These are phyloP conservation scores for Withania somnifera DNA, from an alignment of 305 asterid species.

Conservation along the genomic window DNA sequence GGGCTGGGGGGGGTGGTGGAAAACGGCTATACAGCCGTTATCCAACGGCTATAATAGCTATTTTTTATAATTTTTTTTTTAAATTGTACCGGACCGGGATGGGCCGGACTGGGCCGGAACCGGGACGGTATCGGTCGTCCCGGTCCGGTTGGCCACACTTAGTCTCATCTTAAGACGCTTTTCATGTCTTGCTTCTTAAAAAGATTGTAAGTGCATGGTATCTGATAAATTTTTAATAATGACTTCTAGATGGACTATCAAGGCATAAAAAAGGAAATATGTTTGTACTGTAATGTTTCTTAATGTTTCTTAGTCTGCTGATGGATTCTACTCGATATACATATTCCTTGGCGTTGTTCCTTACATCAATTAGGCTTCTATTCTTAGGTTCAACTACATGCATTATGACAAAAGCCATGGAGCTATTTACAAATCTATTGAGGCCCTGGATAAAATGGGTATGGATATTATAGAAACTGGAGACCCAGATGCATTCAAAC, in stretches of 20 bases:
- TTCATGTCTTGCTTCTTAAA: background rate
- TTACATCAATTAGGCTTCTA: background rate
- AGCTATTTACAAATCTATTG: conserved; percentile 78
- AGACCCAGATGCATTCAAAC: conserved; percentile 79
- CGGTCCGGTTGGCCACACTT: too few species aligned
- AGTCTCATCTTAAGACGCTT: background rate
- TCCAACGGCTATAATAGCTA: too few species aligned
- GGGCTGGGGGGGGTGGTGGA: too few species aligned
- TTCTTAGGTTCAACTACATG: conserved; percentile 62
- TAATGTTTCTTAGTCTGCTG: background rate
- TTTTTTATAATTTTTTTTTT: too few species aligned
- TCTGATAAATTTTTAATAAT: background rate
- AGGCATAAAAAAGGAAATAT: background rate
- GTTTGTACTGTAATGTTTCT: background rate
- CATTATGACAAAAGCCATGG: conserved; percentile 81
- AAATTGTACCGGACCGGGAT: too few species aligned
- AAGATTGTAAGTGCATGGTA: background rate
- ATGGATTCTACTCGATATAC: background rate
- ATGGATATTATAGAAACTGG: conserved; percentile 93
- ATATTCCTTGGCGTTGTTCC: background rate
- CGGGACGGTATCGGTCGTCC: too few species aligned
- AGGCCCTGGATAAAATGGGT: conserved; percentile 80
- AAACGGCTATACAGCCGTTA: too few species aligned
- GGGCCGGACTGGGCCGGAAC: too few species aligned
- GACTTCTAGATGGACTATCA: background rate